Conservation (phyloP, 495 filamentous ascomycete species). For the Hypoxylon subgilvum region DNA sequence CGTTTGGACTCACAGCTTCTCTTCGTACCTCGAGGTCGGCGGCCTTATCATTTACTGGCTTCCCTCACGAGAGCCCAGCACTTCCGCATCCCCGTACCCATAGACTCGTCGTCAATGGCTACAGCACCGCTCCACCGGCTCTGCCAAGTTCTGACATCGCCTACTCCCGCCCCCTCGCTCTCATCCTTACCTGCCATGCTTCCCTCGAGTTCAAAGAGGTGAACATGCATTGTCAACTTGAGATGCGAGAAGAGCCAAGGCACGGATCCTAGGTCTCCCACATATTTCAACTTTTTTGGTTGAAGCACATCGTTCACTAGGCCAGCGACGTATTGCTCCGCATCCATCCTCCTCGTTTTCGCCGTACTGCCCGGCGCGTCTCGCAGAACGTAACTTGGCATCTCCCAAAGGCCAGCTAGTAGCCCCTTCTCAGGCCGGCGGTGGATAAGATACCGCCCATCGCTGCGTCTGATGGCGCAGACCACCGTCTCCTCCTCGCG, state of each 20-base stretch:
- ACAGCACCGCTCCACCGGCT: constrained; percentile 42
- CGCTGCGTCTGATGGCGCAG: constrained; percentile 47
- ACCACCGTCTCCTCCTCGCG: constrained; percentile 54
- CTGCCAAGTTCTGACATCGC: neutral
- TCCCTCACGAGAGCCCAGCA: constrained; percentile 51
- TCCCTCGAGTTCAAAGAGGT: constrained; percentile 44
- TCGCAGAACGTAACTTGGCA: constrained; percentile 48
- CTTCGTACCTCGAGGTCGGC: no score
- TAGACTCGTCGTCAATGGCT: constrained; percentile 47
- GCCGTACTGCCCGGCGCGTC: constrained; percentile 26
- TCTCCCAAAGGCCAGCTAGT: constrained; percentile 54
- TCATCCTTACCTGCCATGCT: constrained; percentile 15
- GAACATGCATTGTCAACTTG: constrained; percentile 55
- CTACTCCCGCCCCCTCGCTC: neutral
- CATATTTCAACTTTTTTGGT: constrained; percentile 21
- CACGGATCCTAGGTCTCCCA: constrained; percentile 47
- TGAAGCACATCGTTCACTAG: constrained; percentile 11
- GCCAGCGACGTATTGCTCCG: constrained; percentile 32
- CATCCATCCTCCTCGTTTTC: constrained; percentile 32
- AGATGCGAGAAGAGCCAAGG: constrained; percentile 57
- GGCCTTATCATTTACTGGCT: constrained; percentile 13
- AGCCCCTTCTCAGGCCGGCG: constrained; percentile 52
- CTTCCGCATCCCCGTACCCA: constrained; percentile 58
- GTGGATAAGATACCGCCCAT: constrained; percentile 49
- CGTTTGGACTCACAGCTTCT: no score